Evolutionary conservation across 306 rosid genomes (phyloP).

Genomic region (Benincasa hispida): DNA sequence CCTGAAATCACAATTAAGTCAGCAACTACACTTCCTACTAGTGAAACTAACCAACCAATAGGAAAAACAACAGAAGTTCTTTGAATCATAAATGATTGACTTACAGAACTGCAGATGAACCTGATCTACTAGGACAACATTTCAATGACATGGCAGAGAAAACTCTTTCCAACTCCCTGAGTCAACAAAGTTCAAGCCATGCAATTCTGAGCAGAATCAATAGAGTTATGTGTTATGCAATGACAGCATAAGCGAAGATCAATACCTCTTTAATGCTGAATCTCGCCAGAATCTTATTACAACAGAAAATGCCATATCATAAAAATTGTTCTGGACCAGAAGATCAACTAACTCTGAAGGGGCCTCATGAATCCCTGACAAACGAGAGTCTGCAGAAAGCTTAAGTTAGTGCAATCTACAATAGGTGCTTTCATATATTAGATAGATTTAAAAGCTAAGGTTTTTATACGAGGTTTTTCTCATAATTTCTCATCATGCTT

Average conservation of each 20-base stretch:
- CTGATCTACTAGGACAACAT: conserved; percentile 61
- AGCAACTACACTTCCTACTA: not conserved
- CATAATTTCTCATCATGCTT: not conserved
- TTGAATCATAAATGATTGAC: conserved; percentile 15
- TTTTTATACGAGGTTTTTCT: not conserved
- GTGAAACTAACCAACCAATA: not conserved
- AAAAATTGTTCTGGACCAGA: conserved; percentile 52
- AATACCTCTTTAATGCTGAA: conserved; percentile 66
- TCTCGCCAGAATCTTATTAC: conserved; percentile 74
- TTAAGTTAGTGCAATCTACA: not conserved
- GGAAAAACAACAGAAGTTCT: not conserved
- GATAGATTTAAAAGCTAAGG: not conserved
- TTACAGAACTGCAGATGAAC: conserved; percentile 50
- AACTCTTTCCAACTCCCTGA: conserved; percentile 76
- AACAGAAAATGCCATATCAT: conserved; percentile 67
- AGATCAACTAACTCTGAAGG: conserved; percentile 67
- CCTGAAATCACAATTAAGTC: conserved; percentile 12
- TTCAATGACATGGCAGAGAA: conserved; percentile 55
- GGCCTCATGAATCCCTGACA: conserved; percentile 43
- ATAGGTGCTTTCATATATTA: not conserved
- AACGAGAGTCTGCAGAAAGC: not conserved
- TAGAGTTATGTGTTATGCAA: not conserved
- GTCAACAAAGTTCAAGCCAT: conserved; percentile 6
- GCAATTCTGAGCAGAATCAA: not conserved
- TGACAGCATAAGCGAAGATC: not conserved